Evolutionary conservation across 2,329 filamentous ascomycete genomes (phyloP), one percentile per base, ranked within the genome.

Genomic region (Fusarium sp.): DNA sequence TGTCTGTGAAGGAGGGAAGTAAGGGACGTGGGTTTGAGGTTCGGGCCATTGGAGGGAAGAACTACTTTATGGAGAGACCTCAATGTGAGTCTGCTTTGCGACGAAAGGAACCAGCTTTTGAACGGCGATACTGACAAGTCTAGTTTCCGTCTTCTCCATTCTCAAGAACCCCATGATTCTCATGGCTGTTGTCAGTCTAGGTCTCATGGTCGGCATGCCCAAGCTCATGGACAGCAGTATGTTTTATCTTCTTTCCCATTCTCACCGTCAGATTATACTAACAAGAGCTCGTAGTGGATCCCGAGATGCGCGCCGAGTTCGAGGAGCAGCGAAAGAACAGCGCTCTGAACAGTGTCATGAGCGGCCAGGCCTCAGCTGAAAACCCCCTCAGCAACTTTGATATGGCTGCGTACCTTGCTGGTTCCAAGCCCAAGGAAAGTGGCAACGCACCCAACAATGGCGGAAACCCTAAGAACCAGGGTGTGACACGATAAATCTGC

Each of bases 91-190:
- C 70, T 52, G 7, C 30, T 18, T 21, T 19, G 10, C 18, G 30
- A 7, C 19, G 18, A n/a, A 9, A 18, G 31, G 16, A 28, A 30
- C 7, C 10, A 14, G 12, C 7, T 31, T 8, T 19, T 42, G 8
- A 8, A 34, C 13, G 13, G 16, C 21, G 28, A 34, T 49, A n/a
- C 60, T 70, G 30, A 70, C 67, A 26, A 9, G 8, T 7, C 26
- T 25, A 93, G 91, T 95, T 82, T 93, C 90, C 19, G 85, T 94
- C n/a, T 77, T 98, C 60, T 88, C 88, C 62, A 90, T 98, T 58
- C 84, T 98, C 75, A 96, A 96, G 84, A 97, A 93, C 78, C 96
- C 96, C 6, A 98, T 98, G 94, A 98, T 98, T 69, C 86, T 99
- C 65, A 91, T 99, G 84, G 94, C 91, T 7, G 81, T 97, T 34